Conservation (phyloP, 2,329 filamentous ascomycete genomes). For the Sporothrix humicola region DNA sequence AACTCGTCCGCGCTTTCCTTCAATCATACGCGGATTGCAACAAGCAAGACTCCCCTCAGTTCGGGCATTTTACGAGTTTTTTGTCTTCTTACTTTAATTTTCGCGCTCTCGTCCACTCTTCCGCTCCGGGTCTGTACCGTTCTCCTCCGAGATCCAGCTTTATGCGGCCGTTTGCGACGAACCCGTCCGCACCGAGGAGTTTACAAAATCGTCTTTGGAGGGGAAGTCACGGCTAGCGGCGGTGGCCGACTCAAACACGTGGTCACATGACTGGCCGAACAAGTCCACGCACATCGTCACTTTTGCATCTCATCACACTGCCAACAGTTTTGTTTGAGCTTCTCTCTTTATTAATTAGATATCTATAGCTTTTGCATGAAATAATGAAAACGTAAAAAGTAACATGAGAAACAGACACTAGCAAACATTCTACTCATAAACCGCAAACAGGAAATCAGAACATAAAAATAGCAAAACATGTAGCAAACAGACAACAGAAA, state of each 20-base stretch:
- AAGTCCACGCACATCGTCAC: neutral
- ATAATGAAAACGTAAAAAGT: neutral
- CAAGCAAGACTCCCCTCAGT: too few relatives aligned
- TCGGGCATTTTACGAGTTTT: neutral
- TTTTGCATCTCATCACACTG: neutral
- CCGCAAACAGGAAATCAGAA: slow-evolving; percentile 6
- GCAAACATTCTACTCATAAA: slow-evolving; percentile 16
- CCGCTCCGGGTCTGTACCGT: neutral
- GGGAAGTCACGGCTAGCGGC: slow-evolving; percentile 5
- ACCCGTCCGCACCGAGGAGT: slow-evolving; percentile 17
- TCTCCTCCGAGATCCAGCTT: slow-evolving; percentile 9
- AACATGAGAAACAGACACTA: slow-evolving; percentile 10
- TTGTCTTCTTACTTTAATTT: neutral
- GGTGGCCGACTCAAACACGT: neutral
- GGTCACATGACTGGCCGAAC: slow-evolving; percentile 6
- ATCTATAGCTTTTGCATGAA: slow-evolving; percentile 11
- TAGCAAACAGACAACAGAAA: slow-evolving; percentile 1
- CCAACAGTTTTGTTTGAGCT: neutral
- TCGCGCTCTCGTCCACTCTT: slow-evolving; percentile 33
- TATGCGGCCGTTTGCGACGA: slow-evolving; percentile 18
- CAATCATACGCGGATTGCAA: slow-evolving; percentile 7
- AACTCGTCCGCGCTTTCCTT: slow-evolving; percentile 21
- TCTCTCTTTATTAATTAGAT: slow-evolving; percentile 24
- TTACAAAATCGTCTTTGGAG: neutral
- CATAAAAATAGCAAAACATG: neutral